phyloP scores from a whole-genome alignment of 495 filamentous ascomycete genomes.

The Cercophora samala region DNA sequence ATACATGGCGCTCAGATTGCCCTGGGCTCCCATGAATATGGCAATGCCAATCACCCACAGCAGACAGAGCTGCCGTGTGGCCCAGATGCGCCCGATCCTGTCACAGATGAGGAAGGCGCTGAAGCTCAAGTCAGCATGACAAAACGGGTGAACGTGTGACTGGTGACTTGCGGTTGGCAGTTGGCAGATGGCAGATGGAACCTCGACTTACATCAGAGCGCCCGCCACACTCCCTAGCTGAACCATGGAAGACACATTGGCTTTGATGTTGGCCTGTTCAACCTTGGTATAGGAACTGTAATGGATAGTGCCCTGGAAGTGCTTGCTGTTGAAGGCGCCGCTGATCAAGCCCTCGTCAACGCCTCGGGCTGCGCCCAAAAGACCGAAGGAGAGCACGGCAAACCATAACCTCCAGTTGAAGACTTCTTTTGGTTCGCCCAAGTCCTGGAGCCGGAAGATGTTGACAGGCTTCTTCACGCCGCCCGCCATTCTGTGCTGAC shows the following conservation, averaged over 20 bases:
- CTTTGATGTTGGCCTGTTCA: slow-evolving; percentile 59
- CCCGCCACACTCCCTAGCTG: slow-evolving; percentile 66
- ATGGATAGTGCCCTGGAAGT: slow-evolving; percentile 60
- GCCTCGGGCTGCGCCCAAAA: slow-evolving; percentile 67
- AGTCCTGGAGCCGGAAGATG: slow-evolving; percentile 57
- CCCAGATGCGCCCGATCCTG: slow-evolving; percentile 65
- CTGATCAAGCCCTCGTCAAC: slow-evolving; percentile 73
- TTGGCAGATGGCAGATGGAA: not conserved
- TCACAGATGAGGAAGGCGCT: slow-evolving; percentile 64
- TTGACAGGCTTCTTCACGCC: slow-evolving; percentile 65
- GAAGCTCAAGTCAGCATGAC: not conserved
- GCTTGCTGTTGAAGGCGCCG: slow-evolving; percentile 59
- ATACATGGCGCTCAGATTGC: slow-evolving; percentile 48
- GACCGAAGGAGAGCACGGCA: slow-evolving; percentile 62
- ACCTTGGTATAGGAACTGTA: slow-evolving; percentile 51
- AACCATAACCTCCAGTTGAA: slow-evolving; percentile 67
- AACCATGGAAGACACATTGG: slow-evolving; percentile 69
- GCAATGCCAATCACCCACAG: slow-evolving; percentile 66
- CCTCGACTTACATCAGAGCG: slow-evolving; percentile 54
- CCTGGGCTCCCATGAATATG: slow-evolving; percentile 58
- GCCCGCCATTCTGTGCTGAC: slow-evolving; percentile 50
- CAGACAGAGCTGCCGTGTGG: slow-evolving; percentile 62
- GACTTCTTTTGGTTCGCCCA: slow-evolving; percentile 53
- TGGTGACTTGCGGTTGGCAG: not conserved
- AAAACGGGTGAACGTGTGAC: not conserved